Evolutionary conservation across 805 yeast species (phyloP), one percentile per base, ranked within the genome.

Genomic region (Yueomyces sp.): DNA sequence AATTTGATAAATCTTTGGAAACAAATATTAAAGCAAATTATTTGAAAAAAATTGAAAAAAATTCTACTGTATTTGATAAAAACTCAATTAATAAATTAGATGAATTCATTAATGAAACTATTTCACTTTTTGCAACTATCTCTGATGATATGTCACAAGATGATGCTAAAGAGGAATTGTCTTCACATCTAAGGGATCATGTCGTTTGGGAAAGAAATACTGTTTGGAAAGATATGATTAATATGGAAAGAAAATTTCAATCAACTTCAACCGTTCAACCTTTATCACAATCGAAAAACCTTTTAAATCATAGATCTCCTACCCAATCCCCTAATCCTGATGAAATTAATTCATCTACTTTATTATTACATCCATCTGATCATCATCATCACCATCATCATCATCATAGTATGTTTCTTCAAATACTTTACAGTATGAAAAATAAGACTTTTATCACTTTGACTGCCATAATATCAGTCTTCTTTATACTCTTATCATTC

Each of bases 191-290:
- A 49, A 72, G 96, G 49, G 98, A 90, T 54, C 94, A 90, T 60
- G 84, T 90, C 34, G 95, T 88, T 26, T 90, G 96, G 94, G 97
- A 90, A 64, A 74, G 98, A 61, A 87, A 87, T 60, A 90, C 96
- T 0, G 96, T 90, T 30, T 90, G 98, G 98, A 80, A 92, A 58
- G 96, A 90, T 62, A 80, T 90, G 81, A 81, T 90, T 58, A 90
- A 92, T 27, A 64, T 88, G 53, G 96, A 88, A 59, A 74, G 95
- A 52, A 84, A 84, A 54, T 69, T 34, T n/a, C 37, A 34, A 34
- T 34, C 37, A 5, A 34, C 37, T 7, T 7, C 37, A 7, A 11
- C 11, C 11, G 11, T 11, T 31, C 34, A 31, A 31, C 34, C 34
- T 8, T 7, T 8, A 8, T 31, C 34, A 7, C 7, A 8, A 7